A percentile compares a stretch with the other conserved stretches of the same genome.
Evolutionary conservation across 2,329 filamentous ascomycete genomes (phyloP).

Genomic region (Sporothrix curviconia): DNA sequence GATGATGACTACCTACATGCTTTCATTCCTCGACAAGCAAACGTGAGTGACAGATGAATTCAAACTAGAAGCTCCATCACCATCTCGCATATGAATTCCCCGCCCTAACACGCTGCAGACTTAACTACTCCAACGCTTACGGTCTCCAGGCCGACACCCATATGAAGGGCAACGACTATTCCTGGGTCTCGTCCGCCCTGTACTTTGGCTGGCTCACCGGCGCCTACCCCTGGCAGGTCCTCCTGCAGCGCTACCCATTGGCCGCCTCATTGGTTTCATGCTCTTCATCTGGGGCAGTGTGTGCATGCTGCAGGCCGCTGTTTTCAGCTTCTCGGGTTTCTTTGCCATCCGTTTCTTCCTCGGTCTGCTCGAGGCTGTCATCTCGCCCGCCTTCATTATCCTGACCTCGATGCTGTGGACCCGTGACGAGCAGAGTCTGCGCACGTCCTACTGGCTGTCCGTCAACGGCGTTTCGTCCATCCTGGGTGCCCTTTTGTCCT

Average conservation of each 20-base stretch:
- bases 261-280: conserved; percentile 35
- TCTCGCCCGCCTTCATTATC: conserved; percentile 31
- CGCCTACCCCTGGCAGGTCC: conserved; percentile 34
- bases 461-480: conserved; percentile 27
- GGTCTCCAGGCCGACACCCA: conserved; percentile 35
- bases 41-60: conserved; percentile 13
- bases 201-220: conserved; percentile 38
- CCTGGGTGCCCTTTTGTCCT: conserved; percentile 26
- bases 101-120: conserved; percentile 4
- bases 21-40: conserved; percentile 30
- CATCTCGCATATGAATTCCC: no score
- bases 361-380: conserved; percentile 36
- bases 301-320: conserved; percentile 26
- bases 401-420: conserved; percentile 34
- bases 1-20: conserved; percentile 31
- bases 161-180: conserved; percentile 36
- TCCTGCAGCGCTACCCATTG: conserved; percentile 36
- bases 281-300: conserved; percentile 37
- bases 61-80: no score
- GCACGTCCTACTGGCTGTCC: conserved; percentile 30
- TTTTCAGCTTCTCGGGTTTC: conserved; percentile 30
- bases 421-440: conserved; percentile 31
- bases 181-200: conserved; percentile 38
- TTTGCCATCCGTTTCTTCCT: conserved; percentile 32
- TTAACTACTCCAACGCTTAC: conserved; percentile 36